Evolutionary conservation across 1,284 basidiomycete genomes (phyloP).

Genomic region (Neonothopanus nambi): DNA sequence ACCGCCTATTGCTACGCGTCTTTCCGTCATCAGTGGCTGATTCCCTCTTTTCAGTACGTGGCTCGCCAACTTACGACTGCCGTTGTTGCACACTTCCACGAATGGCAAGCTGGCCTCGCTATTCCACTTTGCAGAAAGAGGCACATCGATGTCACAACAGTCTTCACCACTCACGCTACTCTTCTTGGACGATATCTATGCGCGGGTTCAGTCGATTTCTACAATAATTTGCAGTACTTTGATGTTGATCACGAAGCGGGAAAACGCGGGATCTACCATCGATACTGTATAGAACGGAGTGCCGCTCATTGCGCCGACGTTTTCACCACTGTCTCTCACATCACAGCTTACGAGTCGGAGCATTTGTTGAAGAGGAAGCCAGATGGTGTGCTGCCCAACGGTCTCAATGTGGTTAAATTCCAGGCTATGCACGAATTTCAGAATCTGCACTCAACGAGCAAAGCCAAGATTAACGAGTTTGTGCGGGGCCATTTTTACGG

Average conservation of each 20-base stretch:
- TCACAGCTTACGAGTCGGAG: constrained; percentile 96
- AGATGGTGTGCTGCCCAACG: constrained; percentile 97
- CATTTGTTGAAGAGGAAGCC: constrained; percentile 97
- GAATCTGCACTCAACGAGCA: constrained; percentile 89
- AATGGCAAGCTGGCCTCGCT: constrained; percentile 98
- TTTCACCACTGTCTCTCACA: constrained; percentile 97
- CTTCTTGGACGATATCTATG: constrained; percentile 97
- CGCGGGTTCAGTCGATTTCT: constrained; percentile 96
- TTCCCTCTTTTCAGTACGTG: constrained; percentile 60
- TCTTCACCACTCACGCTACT: constrained; percentile 98
- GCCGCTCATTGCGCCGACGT: constrained; percentile 96
- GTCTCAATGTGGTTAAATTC: constrained; percentile 97
- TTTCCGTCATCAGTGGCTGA: constrained; percentile 15
- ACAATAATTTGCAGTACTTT: constrained; percentile 99
- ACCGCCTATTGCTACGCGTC: constrained; percentile 10
- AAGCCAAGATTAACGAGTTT: constrained; percentile 98
- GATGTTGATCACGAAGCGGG: constrained; percentile 99
- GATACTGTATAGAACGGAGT: constrained; percentile 97
- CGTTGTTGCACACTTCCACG: constrained; percentile 97
- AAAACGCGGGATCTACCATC: constrained; percentile 90
- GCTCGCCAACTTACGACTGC: constrained; percentile 78
- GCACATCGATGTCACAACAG: constrained; percentile 96
- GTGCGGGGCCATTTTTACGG: constrained; percentile 98
- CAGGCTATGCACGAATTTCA: constrained; percentile 97
- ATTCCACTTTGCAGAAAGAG: constrained; percentile 96